Conservation (phyloP, 202 grass and related monocot genomes). For the Panicum hallii region DNA sequence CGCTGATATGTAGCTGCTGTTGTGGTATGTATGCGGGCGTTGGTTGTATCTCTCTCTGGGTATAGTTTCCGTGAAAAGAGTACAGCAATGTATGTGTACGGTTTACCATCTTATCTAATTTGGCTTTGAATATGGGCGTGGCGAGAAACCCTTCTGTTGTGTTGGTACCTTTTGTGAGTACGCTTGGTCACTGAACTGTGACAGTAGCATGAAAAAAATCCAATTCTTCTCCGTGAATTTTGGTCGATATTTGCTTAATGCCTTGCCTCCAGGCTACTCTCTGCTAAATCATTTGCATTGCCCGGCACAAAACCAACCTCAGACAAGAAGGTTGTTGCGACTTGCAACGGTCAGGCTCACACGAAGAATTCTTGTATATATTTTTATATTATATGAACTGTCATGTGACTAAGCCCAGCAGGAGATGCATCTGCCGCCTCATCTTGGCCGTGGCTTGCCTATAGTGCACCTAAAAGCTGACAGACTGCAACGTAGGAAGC, state of each 20-base stretch:
- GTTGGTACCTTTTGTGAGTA: neutral
- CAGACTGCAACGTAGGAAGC: slow-evolving; percentile 17
- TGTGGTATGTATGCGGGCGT: slow-evolving; percentile 29
- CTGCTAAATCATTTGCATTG: neutral
- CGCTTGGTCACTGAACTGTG: neutral
- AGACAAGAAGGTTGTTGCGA: neutral
- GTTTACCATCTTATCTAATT: neutral
- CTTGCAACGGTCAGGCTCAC: neutral
- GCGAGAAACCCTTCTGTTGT: neutral
- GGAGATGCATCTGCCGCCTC: neutral
- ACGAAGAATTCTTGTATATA: neutral
- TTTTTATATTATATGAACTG: neutral
- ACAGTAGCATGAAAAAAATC: neutral
- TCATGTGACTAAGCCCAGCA: neutral
- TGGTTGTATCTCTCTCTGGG: slow-evolving; percentile 26
- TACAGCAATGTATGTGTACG: slow-evolving; percentile 19
- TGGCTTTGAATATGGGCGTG: no score
- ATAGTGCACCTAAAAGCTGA: neutral
- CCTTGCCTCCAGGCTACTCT: neutral
- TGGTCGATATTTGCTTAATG: neutral
- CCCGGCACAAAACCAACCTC: neutral
- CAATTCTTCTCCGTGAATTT: neutral
- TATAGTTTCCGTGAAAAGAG: slow-evolving; percentile 26
- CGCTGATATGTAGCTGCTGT: neutral
- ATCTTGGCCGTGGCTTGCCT: neutral